Evolutionary conservation across 2,329 filamentous ascomycete species (phyloP).

Genomic region (Fusarium sp.): DNA sequence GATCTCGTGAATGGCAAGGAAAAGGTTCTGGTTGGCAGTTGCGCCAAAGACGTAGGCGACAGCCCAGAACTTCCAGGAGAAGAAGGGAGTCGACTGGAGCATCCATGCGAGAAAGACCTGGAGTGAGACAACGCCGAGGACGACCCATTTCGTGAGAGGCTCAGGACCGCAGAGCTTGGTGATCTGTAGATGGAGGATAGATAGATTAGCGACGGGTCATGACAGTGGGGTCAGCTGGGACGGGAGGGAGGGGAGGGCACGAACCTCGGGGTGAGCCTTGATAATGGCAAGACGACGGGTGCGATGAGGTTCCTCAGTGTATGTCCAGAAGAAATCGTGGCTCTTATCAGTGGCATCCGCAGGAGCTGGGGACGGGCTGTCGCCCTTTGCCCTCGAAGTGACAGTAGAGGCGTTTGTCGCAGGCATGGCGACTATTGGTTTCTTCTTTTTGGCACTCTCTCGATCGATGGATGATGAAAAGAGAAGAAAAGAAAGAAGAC

Average conservation of each 20-base stretch:
- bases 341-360: conserved; percentile 45
- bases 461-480: no score
- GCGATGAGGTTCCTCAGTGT: conserved; percentile 96
- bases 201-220: conserved; percentile 28
- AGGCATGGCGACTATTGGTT: conserved; percentile 36
- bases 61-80: conserved; percentile 86
- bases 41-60: conserved; percentile 93
- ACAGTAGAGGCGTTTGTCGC: conserved; percentile 53
- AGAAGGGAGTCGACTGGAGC: conserved; percentile 81
- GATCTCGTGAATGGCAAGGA: conserved; percentile 98
- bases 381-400: conserved; percentile 51
- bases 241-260: conserved; percentile 37
- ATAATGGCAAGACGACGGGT: conserved; percentile 94
- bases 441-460: neutral
- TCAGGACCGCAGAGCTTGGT: conserved; percentile 97
- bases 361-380: conserved; percentile 37
- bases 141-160: conserved; percentile 94
- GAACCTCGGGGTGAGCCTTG: conserved; percentile 95
- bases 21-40: conserved; percentile 97
- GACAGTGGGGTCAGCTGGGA: conserved; percentile 5
- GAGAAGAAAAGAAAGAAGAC: neutral
- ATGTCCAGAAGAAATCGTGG: conserved; percentile 92
- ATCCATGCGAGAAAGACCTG: conserved; percentile 84
- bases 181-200: conserved; percentile 67
- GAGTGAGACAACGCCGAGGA: conserved; percentile 83